phyloP scores from a whole-genome alignment of 441 rosid genomes.

The Jatropha multifida region DNA sequence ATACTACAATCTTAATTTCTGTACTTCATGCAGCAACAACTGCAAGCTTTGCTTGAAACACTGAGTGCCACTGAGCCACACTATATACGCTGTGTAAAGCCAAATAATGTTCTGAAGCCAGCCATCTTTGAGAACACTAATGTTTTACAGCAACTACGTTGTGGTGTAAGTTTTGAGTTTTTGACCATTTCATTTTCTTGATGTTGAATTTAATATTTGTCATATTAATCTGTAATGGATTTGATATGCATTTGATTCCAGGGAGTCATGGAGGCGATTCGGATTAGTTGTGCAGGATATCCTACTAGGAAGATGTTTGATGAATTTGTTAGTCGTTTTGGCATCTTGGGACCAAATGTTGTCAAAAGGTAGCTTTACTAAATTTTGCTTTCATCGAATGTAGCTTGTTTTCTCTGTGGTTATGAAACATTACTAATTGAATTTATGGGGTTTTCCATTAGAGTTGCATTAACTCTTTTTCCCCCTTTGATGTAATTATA shows the following conservation, averaged over 20 bases:
- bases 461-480: constrained; percentile 18
- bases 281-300: constrained; percentile 98
- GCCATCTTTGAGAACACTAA: constrained; percentile 74
- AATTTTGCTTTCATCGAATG: constrained; percentile 12
- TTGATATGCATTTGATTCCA: constrained; percentile 30
- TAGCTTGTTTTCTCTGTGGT: constrained; percentile 12
- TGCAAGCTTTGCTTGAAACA: constrained; percentile 90
- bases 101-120: constrained; percentile 91
- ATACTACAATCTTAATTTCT: constrained; percentile 13
- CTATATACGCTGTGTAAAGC: constrained; percentile 92
- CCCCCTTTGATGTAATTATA: constrained; percentile 20
- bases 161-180: constrained; percentile 75
- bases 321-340: constrained; percentile 74
- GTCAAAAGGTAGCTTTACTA: constrained; percentile 49
- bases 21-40: constrained; percentile 77
- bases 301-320: constrained; percentile 82
- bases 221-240: constrained; percentile 15
- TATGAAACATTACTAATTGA: not conserved
- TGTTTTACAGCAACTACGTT: constrained; percentile 85
- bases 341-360: constrained; percentile 60
- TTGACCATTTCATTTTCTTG: constrained; percentile 28
- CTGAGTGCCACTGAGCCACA: constrained; percentile 92
- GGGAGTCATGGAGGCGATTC: constrained; percentile 99
- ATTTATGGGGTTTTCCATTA: constrained; percentile 21
- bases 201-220: constrained; percentile 14